Percentiles rank a stretch among this genome's conserved stretches.
These are phyloP conservation scores for Drosera capensis DNA, from an alignment of 148 eudicot genomes.

Conservation along the genomic window DNA sequence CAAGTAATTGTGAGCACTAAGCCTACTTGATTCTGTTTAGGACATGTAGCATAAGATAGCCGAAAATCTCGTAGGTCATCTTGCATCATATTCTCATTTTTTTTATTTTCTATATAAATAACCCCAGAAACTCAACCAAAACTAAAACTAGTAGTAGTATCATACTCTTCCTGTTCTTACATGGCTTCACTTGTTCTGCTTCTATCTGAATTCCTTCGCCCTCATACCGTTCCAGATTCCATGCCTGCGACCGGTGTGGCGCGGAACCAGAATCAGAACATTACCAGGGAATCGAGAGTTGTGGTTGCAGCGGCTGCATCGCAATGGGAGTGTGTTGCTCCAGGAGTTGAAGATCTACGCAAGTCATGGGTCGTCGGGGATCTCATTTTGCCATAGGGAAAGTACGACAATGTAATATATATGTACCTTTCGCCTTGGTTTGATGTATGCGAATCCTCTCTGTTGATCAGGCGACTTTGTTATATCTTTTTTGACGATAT, in stretches of 20 bases:
- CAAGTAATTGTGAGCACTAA: no score
- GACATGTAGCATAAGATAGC: no score
- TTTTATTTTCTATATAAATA: no score
- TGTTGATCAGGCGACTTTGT: no score
- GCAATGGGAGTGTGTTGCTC: conserved; percentile 2
- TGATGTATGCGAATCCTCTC: no score
- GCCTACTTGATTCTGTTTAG: no score
- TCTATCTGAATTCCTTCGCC: conserved; percentile 18
- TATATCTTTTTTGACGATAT: no score
- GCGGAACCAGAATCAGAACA: not conserved
- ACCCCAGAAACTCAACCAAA: not conserved
- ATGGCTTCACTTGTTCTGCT: conserved; percentile 24
- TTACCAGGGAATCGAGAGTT: not conserved
- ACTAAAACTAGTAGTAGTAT: not conserved
- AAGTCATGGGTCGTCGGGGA: conserved; percentile 10
- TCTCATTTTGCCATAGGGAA: conserved; percentile 25
- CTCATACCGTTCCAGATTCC: conserved; percentile 6
- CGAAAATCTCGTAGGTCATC: no score
- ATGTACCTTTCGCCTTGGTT: no score
- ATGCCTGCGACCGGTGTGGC: not conserved
- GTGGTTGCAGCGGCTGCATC: not conserved
- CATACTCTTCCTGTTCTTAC: not conserved
- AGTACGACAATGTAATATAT: no score
- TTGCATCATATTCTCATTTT: no score
- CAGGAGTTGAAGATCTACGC: conserved; percentile 4